phyloP scores from a whole-genome alignment of 352 stramenopile species.

The Lagenidium giganteum region DNA sequence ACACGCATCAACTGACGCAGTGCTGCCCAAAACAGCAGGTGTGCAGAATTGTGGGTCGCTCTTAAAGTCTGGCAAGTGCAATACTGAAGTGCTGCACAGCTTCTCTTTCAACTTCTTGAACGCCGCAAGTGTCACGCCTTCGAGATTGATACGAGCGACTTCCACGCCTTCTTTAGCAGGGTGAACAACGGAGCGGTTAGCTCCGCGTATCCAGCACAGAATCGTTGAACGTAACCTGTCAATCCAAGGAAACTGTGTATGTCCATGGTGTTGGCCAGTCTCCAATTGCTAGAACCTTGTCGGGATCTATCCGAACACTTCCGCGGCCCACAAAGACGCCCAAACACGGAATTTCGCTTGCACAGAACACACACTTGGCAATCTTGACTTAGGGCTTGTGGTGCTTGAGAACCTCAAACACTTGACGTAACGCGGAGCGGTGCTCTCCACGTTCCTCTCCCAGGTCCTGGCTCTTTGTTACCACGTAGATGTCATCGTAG shows the following conservation, averaged over 20 bases:
- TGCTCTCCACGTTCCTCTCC: slow-evolving; percentile 11
- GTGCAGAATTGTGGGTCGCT: too few relatives aligned
- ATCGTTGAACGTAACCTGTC: slow-evolving; percentile 7
- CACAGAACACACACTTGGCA: slow-evolving; percentile 19
- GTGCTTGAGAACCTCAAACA: slow-evolving; percentile 9
- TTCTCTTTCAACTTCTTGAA: slow-evolving; percentile 5
- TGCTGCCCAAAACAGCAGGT: too few relatives aligned
- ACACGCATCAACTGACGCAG: too few relatives aligned
- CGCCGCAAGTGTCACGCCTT: too few relatives aligned
- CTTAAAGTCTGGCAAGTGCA: slow-evolving; percentile 5
- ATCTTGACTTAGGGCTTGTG: slow-evolving; percentile 21
- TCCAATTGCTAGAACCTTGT: slow-evolving; percentile 7
- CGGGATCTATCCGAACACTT: slow-evolving; percentile 11
- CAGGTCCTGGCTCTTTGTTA: too few relatives aligned
- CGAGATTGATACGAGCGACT: too few relatives aligned
- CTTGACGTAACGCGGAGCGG: slow-evolving; percentile 3
- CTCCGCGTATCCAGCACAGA: slow-evolving; percentile 9
- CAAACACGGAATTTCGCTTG: slow-evolving; percentile 19
- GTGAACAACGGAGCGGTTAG: background rate
- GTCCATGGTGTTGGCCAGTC: slow-evolving; percentile 10
- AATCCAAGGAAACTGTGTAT: slow-evolving; percentile 8
- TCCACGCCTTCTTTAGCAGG: too few relatives aligned
- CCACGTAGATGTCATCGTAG: slow-evolving; percentile 23
- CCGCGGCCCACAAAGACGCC: slow-evolving; percentile 16
- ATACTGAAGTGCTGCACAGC: too few relatives aligned